Percentiles rank a stretch among this genome's conserved stretches.
These are phyloP conservation scores for Fusarium udum DNA, from an alignment of 2,329 filamentous ascomycete genomes.

Conservation along the genomic window DNA sequence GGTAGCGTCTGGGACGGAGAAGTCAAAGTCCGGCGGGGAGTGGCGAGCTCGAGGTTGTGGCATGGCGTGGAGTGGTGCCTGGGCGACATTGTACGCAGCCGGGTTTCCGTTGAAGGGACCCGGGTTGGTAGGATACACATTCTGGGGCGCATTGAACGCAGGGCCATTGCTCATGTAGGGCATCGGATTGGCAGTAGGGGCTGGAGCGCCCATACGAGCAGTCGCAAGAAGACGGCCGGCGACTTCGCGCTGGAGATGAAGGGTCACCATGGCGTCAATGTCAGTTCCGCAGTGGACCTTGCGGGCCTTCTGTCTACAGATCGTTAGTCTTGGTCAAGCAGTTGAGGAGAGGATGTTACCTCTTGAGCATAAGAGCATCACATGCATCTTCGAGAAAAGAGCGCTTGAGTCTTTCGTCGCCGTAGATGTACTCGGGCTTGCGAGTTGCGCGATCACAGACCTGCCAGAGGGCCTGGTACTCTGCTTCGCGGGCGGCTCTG, in stretches of 20 bases:
- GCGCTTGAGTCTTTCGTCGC: neutral
- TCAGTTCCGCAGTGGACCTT: conserved; percentile 24
- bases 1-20: neutral
- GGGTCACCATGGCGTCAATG: conserved; percentile 24
- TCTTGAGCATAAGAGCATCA: conserved; percentile 11
- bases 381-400: conserved; percentile 14
- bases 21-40: neutral
- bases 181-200: neutral
- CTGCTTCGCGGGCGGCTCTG: conserved; percentile 28
- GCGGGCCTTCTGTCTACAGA: conserved; percentile 2
- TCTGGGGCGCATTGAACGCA: neutral
- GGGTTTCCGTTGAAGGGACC: neutral
- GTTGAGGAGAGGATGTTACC: conserved; percentile 2
- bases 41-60: neutral
- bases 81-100: neutral
- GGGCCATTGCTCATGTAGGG: neutral
- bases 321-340: neutral
- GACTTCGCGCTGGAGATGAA: conserved; percentile 34
- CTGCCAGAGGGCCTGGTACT: conserved; percentile 43
- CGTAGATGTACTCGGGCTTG: conserved; percentile 16
- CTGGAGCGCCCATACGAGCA: neutral
- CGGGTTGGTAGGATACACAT: neutral
- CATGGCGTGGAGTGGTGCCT: neutral
- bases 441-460: conserved; percentile 30
- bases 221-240: neutral